phyloP scores from a whole-genome alignment of 129 eudicot species.

The Lonicera japonica region DNA sequence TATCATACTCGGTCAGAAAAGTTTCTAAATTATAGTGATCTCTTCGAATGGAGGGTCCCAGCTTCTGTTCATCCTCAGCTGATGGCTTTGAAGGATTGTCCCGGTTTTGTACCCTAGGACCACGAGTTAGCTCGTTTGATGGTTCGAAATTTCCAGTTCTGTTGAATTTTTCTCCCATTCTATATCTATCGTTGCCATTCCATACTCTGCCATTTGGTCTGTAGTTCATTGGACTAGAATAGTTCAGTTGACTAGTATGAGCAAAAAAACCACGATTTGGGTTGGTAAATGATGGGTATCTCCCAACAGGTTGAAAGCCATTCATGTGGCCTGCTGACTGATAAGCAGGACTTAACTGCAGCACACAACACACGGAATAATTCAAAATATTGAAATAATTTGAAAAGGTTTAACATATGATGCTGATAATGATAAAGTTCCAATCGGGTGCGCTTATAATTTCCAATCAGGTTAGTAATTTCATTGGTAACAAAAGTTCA shows the following conservation, averaged over 20 bases:
- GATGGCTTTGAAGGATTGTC: slow-evolving; percentile 11
- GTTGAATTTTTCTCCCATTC: slow-evolving; percentile 35
- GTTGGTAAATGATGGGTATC: slow-evolving; percentile 33
- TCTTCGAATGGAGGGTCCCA: slow-evolving; percentile 16
- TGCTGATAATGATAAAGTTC: neutral
- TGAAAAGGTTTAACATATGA: neutral
- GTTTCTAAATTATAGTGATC: slow-evolving; percentile 55
- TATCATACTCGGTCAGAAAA: slow-evolving; percentile 45
- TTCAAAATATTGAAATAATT: too few relatives aligned
- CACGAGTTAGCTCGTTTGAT: slow-evolving; percentile 56
- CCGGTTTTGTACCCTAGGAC: slow-evolving; percentile 55
- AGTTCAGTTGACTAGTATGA: slow-evolving; percentile 38
- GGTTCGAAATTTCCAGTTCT: slow-evolving; percentile 43
- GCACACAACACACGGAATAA: neutral
- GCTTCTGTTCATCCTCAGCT: slow-evolving; percentile 30
- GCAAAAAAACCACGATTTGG: slow-evolving; percentile 44
- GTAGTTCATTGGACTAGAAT: slow-evolving; percentile 36
- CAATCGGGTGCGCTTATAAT: too few relatives aligned
- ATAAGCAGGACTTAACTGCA: slow-evolving; percentile 54
- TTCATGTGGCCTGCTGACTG: slow-evolving; percentile 32
- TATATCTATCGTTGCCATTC: slow-evolving; percentile 46
- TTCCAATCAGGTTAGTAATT: too few relatives aligned
- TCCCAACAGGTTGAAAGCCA: slow-evolving; percentile 39
- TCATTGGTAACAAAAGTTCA: too few relatives aligned
- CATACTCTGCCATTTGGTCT: slow-evolving; percentile 43